Evolutionary conservation across 805 yeast species (phyloP), one percentile per base, ranked within the genome.

Genomic region (Kluyveromyces aestuarii): DNA sequence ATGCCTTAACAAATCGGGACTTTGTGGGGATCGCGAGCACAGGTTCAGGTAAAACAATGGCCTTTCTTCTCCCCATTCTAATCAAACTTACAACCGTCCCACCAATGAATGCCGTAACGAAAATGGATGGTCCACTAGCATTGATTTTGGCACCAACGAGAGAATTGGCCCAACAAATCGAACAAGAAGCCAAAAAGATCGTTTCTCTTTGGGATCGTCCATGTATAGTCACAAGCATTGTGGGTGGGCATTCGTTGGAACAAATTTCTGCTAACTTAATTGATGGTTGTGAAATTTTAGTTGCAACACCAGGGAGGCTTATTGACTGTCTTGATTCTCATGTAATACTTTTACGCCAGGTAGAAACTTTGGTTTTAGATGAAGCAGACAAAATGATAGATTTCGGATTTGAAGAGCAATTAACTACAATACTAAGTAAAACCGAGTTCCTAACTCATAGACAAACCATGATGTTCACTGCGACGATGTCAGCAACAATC

Each of bases 311-410:
- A 0, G 99, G 99, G 7, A 71, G 98, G 51, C 69, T 91, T 42
- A 74, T 88, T 11, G 99, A 91, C 59, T 80, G 89, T 51, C 53
- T 90, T 16, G 88, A 84, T 48, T 71, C 84, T 46, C 79, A 80
- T n/a, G 69, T 84, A 18, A 51, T 89, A 2, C 75, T 75, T 1
- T 66, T 90, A 35, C 70, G 69, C 38, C 78, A 79, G 50, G 79
- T 95, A 52, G 74, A 74, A 52, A 84, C 80, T 52, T 67, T 91
- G 19, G 82, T 87, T 1, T 73, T 90, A 71, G 99, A 91, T 69
- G 99, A 91, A 67, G 96, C 96, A 1, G 99, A 91, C 65, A 73
- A 90, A 55, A 91, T 91, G 98, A 81, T 91, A 40, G 96, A 89
- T 63, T 76, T 91, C 79, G 97, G 97, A 4, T 91, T 91, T 63